Evolutionary conservation across 352 stramenopile species (phyloP).

Genomic region (Phytopythium helicoides): DNA sequence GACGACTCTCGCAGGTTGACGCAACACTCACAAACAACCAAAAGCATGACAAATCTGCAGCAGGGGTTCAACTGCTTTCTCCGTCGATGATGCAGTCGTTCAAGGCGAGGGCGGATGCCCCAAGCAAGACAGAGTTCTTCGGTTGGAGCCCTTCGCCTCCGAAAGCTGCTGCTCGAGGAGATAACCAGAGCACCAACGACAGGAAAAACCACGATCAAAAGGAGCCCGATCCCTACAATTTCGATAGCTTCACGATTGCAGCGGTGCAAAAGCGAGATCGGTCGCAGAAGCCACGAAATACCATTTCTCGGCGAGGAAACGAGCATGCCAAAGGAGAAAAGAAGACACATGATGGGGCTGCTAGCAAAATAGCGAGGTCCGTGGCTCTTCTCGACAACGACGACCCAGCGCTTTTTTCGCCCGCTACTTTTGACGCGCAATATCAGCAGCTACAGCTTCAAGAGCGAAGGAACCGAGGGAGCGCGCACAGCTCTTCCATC

Average conservation of each 20-base stretch:
- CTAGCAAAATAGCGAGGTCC: background rate
- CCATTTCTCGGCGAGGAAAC: too few species aligned
- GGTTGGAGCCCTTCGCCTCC: conserved; percentile 17
- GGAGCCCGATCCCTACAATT: conserved; percentile 22
- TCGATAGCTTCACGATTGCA: conserved; percentile 48
- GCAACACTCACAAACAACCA: background rate
- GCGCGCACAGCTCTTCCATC: conserved; percentile 2
- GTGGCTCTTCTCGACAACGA: conserved; percentile 2
- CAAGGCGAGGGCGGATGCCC: conserved; percentile 9
- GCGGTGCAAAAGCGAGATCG: conserved; percentile 20
- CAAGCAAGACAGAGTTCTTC: conserved; percentile 12
- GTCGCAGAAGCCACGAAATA: too few species aligned
- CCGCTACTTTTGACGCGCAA: conserved; percentile 6
- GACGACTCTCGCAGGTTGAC: background rate
- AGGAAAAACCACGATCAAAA: background rate
- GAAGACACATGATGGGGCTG: too few species aligned
- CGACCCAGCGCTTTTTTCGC: background rate
- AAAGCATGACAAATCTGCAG: background rate
- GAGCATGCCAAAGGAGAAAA: too few species aligned
- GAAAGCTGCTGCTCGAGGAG: conserved; percentile 1
- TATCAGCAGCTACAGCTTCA: conserved; percentile 3
- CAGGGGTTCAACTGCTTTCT: conserved; percentile 32
- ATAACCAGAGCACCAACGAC: conserved; percentile 4
- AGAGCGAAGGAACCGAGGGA: background rate
- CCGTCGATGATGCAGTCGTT: conserved; percentile 33